Evolutionary conservation across 768 basidiomycete genomes (phyloP).

Genomic region (Kwoniella bestiolae): DNA sequence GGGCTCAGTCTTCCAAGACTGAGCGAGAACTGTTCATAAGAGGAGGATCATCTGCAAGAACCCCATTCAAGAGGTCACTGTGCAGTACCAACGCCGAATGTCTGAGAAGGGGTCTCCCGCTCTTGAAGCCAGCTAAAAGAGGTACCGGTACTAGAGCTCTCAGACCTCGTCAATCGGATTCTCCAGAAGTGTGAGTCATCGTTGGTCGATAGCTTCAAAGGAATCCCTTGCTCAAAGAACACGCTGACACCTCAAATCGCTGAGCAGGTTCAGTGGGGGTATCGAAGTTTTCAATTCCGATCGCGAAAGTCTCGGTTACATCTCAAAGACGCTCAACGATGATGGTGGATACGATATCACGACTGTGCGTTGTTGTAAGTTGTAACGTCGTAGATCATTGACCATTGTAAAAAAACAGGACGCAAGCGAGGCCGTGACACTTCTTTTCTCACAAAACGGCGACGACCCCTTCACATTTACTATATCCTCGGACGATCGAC

Average conservation of each 20-base stretch:
- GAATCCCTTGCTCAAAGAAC: not conserved
- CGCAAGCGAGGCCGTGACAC: not conserved
- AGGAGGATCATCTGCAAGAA: not conserved
- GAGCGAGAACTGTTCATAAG: not conserved
- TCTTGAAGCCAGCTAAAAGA: not conserved
- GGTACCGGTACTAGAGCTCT: not conserved
- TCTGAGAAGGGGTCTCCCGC: not conserved
- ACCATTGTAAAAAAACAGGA: not conserved
- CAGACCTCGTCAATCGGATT: not conserved
- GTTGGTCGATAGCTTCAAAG: not conserved
- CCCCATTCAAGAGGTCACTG: not conserved
- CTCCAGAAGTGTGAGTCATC: slow-evolving; percentile 1
- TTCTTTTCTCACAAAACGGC: not conserved
- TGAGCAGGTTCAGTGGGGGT: not conserved
- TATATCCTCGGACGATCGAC: slow-evolving; percentile 2
- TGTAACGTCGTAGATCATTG: not conserved
- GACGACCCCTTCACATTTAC: slow-evolving; percentile 1
- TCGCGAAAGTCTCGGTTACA: not conserved
- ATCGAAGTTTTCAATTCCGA: slow-evolving; percentile 1
- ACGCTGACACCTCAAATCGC: not conserved
- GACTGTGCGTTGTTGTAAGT: not conserved
- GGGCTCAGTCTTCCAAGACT: not conserved
- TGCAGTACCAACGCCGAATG: slow-evolving; percentile 9
- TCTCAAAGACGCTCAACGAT: not conserved
- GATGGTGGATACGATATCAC: slow-evolving; percentile 2